Evolutionary conservation across 164 flowering plant genomes (phyloP).

Genomic region (Vitis riparia): DNA sequence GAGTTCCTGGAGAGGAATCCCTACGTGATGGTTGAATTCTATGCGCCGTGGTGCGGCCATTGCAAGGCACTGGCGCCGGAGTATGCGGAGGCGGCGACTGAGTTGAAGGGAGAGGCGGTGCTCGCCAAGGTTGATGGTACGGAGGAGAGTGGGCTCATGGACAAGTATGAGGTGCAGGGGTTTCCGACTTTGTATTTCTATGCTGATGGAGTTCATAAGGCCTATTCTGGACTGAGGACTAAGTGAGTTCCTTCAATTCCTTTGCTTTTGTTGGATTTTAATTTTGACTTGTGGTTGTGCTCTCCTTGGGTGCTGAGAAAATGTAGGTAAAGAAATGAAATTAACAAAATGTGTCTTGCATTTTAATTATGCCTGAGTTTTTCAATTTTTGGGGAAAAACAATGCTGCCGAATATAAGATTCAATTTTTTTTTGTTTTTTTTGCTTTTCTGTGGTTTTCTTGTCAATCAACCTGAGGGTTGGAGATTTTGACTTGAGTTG

Average conservation of each 20-base stretch:
- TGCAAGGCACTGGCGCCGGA: slow-evolving; percentile 41
- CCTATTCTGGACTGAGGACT: background rate
- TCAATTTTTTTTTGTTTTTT: too few species aligned
- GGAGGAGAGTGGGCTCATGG: slow-evolving; percentile 14
- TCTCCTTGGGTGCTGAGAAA: too few species aligned
- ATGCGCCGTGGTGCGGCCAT: slow-evolving; percentile 47
- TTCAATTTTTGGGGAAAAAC: too few species aligned
- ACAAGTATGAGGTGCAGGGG: background rate
- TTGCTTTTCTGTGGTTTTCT: too few species aligned
- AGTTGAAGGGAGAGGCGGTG: slow-evolving; percentile 34
- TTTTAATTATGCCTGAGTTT: too few species aligned
- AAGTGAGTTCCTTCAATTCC: background rate
- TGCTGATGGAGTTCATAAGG: slow-evolving; percentile 1
- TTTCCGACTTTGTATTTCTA: background rate
- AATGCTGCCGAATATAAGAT: too few species aligned
- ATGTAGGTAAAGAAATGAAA: too few species aligned
- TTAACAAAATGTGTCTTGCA: too few species aligned
- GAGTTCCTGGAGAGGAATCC: slow-evolving; percentile 28
- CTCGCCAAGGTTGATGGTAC: slow-evolving; percentile 46
- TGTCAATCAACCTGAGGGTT: too few species aligned
- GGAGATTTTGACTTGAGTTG: too few species aligned
- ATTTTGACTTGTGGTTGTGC: too few species aligned
- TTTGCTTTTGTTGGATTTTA: background rate
- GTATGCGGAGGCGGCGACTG: slow-evolving; percentile 42
- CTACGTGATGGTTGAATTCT: slow-evolving; percentile 45